Conservation (phyloP, 768 basidiomycete species). For the Crassisporium funariophilum region DNA sequence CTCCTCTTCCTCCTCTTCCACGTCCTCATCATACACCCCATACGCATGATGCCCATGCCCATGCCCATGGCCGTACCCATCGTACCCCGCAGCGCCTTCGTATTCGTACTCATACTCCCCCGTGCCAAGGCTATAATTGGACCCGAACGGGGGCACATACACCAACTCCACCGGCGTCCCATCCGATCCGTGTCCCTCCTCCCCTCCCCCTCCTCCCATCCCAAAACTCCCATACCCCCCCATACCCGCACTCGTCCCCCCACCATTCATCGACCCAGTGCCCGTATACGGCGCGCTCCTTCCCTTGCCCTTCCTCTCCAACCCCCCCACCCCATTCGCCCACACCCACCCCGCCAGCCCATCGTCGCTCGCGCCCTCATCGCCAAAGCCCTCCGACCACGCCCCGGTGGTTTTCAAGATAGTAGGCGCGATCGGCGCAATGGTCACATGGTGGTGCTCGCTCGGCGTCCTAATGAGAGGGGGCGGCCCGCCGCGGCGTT, state of each 20-base stretch:
- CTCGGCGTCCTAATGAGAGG: constrained; percentile 29
- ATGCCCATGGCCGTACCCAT: constrained; percentile 13
- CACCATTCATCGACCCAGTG: not conserved
- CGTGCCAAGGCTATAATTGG: constrained; percentile 33
- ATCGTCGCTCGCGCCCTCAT: constrained; percentile 45
- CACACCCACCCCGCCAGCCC: constrained; percentile 22
- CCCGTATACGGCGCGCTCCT: constrained; percentile 5
- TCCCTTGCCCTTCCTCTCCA: constrained; percentile 13
- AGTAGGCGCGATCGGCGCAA: constrained; percentile 62
- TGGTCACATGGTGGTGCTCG: constrained; percentile 40
- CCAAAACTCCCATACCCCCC: constrained; percentile 9
- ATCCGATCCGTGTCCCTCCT: constrained; percentile 32
- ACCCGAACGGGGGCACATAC: constrained; percentile 59
- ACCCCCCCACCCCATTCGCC: constrained; percentile 10
- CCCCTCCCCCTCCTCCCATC: constrained; percentile 11
- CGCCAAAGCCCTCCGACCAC: constrained; percentile 52
- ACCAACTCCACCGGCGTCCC: constrained; percentile 69
- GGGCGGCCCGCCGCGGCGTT: constrained; percentile 26
- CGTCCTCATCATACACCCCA: not conserved
- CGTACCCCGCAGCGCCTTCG: constrained; percentile 11
- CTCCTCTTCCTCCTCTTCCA: constrained; percentile 5
- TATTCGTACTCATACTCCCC: constrained; percentile 23
- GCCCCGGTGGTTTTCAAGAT: constrained; percentile 76
- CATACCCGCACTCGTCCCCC: constrained; percentile 15
- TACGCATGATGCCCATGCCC: constrained; percentile 14